Evolutionary conservation across 768 basidiomycete genomes (phyloP).

Genomic region (Hemileccinum rubropunctum): DNA sequence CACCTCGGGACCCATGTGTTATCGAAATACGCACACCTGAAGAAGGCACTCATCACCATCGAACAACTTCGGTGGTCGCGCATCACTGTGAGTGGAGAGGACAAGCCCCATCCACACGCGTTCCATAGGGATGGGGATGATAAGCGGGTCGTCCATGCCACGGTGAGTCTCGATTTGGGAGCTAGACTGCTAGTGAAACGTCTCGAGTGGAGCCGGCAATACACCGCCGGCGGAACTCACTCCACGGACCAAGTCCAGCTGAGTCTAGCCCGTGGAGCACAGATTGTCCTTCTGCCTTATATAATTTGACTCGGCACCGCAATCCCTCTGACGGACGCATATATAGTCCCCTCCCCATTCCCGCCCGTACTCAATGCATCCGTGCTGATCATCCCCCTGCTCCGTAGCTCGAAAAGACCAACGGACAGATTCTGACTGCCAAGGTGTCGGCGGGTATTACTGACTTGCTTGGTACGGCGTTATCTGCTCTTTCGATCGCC

Average conservation of each 20-base stretch:
- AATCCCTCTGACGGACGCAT: neutral
- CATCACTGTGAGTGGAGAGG: slow-evolving; percentile 50
- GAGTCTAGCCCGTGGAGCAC: slow-evolving; percentile 25
- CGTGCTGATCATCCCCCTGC: neutral
- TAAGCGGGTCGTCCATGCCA: slow-evolving; percentile 64
- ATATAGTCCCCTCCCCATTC: neutral
- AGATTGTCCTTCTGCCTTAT: slow-evolving; percentile 6
- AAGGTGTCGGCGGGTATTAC: slow-evolving; percentile 65
- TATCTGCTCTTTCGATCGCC: no score
- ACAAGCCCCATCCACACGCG: slow-evolving; percentile 66
- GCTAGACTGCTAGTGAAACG: slow-evolving; percentile 6
- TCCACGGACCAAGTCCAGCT: slow-evolving; percentile 14
- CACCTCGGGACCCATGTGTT: slow-evolving; percentile 85
- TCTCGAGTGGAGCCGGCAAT: slow-evolving; percentile 20
- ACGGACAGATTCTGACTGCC: slow-evolving; percentile 61
- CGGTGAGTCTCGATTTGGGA: slow-evolving; percentile 37
- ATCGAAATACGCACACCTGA: slow-evolving; percentile 73
- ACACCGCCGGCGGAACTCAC: slow-evolving; percentile 9
- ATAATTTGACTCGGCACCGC: slow-evolving; percentile 8
- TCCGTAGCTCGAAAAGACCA: slow-evolving; percentile 61
- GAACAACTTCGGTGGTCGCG: slow-evolving; percentile 85
- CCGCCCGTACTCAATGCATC: neutral
- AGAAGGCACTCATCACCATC: slow-evolving; percentile 65
- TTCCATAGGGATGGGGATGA: slow-evolving; percentile 92
- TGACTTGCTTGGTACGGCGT: slow-evolving; percentile 72